Base-by-base conservation (phyloP, 2,329 filamentous ascomycete species). In the Annulohypoxylon truncatum region DNA sequence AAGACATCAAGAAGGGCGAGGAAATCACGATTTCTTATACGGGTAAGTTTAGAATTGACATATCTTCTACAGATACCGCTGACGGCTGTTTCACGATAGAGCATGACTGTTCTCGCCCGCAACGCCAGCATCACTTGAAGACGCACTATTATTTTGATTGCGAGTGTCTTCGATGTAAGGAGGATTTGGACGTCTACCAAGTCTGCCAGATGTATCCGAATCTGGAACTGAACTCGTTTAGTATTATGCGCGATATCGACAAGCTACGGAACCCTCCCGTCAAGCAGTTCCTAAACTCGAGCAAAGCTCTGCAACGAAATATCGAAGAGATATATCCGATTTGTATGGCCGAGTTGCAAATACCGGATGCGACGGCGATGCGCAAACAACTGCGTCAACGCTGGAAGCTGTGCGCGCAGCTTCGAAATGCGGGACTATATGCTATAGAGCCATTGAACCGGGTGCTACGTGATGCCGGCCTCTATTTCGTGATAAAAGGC, bases 1-100 rank as follows among this genome's bases (percentile, higher is more conserved):
- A 71, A 20, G 74, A 79, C 2, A 87, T 90, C 42, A 71, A 79
- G 12, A 73, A 79, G 29, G 86, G 82, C 6, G 83, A 89, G 24
- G 85, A 89, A 77, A 82, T 90, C 57, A 82, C 84, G 61, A 87
- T 90, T 31, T 88, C 86, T 1, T 90, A 90, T 69, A 85, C 87
- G 33, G 87, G 88, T 85, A 77, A 64, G 80, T 73, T 24, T 29
- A 63, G 18, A 15, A 12, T 42, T 26, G 1, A 9, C 18, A 22
- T 26, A 13, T 44, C 8, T 50, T 54, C 33, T 40, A 28, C 13
- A 38, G 2, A 35, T 50, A 26, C 22, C 50, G 7, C 42, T 66
- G 54, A 64, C 29, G 6, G 12, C 20, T 33, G 12, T 24, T 40
- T 18, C 50, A 64, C 42, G 4, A 48, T 18, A 87, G 86, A 87